Evolutionary conservation across 169 alveolate genomes (phyloP).

Genomic region (Plasmodium sp.): DNA sequence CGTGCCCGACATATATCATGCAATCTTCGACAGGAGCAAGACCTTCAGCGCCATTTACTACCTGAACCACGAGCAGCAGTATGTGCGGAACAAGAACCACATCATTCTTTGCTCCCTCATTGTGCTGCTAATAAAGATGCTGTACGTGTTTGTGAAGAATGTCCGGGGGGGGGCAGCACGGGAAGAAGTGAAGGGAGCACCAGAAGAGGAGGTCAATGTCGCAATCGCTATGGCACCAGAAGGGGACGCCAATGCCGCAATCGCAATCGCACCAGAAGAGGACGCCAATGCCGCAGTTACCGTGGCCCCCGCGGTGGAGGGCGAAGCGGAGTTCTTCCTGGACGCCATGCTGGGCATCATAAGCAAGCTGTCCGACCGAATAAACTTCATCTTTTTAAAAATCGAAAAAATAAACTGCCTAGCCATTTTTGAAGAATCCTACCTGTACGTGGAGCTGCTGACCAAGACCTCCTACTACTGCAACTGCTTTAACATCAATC

Average conservation of each 20-base stretch:
- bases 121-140: conserved; percentile 33
- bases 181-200: too few relatives aligned
- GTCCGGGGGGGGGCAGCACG: neutral
- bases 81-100: conserved; percentile 52
- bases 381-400: conserved; percentile 43
- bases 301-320: too few relatives aligned
- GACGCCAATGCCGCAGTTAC: too few relatives aligned
- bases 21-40: conserved; percentile 34
- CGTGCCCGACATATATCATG: conserved; percentile 41
- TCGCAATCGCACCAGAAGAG: too few relatives aligned
- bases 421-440: conserved; percentile 54
- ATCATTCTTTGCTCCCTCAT: conserved; percentile 54
- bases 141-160: conserved; percentile 29
- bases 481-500: conserved; percentile 10
- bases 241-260: too few relatives aligned
- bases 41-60: conserved; percentile 31
- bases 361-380: conserved; percentile 33
- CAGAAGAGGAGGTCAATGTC: too few relatives aligned
- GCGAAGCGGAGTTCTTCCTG: conserved; percentile 10
- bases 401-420: conserved; percentile 59
- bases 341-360: conserved; percentile 17
- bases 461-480: conserved; percentile 64
- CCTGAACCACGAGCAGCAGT: neutral
- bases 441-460: conserved; percentile 46
- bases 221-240: too few relatives aligned